These are phyloP conservation scores for Lepidopterella palustris DNA, from an alignment of 495 filamentous ascomycete genomes.

Conservation along the genomic window DNA sequence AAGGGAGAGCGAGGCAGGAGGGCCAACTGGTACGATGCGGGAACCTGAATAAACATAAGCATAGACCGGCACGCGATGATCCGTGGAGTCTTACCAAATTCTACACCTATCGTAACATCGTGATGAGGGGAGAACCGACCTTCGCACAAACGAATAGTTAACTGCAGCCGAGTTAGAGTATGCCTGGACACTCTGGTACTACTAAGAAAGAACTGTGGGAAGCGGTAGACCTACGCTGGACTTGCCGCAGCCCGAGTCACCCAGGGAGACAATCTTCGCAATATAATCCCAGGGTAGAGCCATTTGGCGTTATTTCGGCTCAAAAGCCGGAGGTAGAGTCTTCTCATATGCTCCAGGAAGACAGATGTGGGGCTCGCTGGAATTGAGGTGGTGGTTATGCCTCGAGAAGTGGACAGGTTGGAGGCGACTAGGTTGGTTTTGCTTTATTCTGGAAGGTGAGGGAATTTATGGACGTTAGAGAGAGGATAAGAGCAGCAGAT, in stretches of 20 bases:
- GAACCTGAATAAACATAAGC: conserved; percentile 42
- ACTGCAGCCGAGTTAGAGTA: conserved; percentile 37
- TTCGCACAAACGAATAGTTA: conserved; percentile 94
- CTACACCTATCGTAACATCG: conserved; percentile 96
- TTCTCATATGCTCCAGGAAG: no score
- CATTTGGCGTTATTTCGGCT: conserved; percentile 38
- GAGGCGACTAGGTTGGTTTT: no score
- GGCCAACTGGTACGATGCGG: conserved; percentile 85
- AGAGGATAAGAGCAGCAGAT: no score
- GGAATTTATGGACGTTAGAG: no score
- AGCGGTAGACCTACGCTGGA: conserved; percentile 49
- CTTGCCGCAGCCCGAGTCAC: conserved; percentile 91
- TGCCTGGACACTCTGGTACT: background rate
- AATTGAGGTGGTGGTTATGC: background rate
- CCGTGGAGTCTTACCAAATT: conserved; percentile 53
- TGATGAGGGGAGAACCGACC: conserved; percentile 88
- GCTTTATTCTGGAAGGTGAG: no score
- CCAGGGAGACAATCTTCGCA: conserved; percentile 95
- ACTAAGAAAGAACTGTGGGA: background rate
- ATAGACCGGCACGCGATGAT: background rate
- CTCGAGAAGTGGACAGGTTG: no score
- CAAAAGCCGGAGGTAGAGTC: no score
- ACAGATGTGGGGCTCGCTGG: background rate
- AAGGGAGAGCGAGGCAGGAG: conserved; percentile 53
- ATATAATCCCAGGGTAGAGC: conserved; percentile 93